These are phyloP conservation scores for Chlamydomonas eustigma DNA, from an alignment of 139 green algal genomes.

Conservation along the genomic window DNA sequence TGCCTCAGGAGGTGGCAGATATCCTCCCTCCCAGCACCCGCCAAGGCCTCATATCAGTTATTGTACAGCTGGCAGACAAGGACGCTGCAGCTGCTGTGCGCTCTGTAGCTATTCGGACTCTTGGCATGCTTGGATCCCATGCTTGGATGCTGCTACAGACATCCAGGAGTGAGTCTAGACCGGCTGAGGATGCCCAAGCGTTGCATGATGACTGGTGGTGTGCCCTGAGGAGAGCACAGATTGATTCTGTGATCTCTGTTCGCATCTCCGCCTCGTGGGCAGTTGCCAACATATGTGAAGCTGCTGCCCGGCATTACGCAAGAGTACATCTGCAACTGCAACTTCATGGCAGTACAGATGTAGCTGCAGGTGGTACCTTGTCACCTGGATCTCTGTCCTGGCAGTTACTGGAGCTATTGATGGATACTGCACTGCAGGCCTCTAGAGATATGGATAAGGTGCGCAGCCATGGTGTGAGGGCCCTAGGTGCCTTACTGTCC, in stretches of 20 bases:
- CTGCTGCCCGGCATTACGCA: constrained; percentile 10
- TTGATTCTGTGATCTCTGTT: constrained; percentile 38
- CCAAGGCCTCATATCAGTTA: not conserved
- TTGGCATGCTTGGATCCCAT: not conserved
- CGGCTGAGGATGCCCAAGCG: not conserved
- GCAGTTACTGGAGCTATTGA: constrained; percentile 21
- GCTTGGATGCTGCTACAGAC: not conserved
- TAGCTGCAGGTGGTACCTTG: no score
- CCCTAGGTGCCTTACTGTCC: constrained; percentile 46
- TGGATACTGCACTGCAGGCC: constrained; percentile 25
- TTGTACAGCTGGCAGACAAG: not conserved
- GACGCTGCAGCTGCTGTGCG: not conserved
- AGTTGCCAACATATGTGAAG: constrained; percentile 50
- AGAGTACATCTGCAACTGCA: not conserved
- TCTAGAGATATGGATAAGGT: constrained; percentile 61
- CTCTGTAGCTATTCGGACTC: not conserved
- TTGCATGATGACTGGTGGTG: no score
- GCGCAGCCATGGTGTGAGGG: constrained; percentile 48
- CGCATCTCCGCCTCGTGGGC: constrained; percentile 46
- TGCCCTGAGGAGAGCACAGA: not conserved
- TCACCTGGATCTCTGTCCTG: no score
- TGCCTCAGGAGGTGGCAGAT: not conserved
- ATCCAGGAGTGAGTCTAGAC: not conserved
- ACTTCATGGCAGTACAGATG: not conserved
- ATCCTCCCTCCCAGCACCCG: not conserved